Conservation (phyloP, 2,329 filamentous ascomycete genomes). For the Fusarium paranaense region DNA sequence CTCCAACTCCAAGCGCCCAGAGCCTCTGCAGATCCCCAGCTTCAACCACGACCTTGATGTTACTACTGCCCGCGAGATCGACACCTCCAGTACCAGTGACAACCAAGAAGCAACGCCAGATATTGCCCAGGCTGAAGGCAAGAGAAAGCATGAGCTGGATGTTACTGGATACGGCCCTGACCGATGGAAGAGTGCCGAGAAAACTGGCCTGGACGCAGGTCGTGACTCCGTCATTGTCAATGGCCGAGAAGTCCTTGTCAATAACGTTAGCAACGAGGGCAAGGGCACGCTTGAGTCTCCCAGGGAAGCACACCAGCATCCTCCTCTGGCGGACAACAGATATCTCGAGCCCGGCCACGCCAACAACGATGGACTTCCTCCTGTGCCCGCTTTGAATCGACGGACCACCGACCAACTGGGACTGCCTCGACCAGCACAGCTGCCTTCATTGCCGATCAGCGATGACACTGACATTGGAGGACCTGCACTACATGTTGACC, state of each 20-base stretch:
- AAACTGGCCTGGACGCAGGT: slow-evolving; percentile 69
- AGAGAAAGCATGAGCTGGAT: slow-evolving; percentile 75
- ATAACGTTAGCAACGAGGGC: slow-evolving; percentile 72
- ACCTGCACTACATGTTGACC: slow-evolving; percentile 69
- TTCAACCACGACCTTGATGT: slow-evolving; percentile 76
- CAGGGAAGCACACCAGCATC: slow-evolving; percentile 48
- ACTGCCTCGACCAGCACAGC: slow-evolving; percentile 74
- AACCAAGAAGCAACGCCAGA: slow-evolving; percentile 7
- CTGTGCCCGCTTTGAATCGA: slow-evolving; percentile 66
- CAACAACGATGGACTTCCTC: slow-evolving; percentile 66
- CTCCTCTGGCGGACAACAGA: slow-evolving; percentile 44
- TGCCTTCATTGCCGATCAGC: slow-evolving; percentile 74
- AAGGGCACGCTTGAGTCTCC: slow-evolving; percentile 65
- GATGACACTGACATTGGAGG: slow-evolving; percentile 89
- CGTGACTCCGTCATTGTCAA: slow-evolving; percentile 78
- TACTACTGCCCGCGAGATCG: slow-evolving; percentile 63
- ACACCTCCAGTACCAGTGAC: slow-evolving; percentile 28
- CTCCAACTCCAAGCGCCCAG: slow-evolving; percentile 51
- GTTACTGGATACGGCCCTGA: slow-evolving; percentile 83
- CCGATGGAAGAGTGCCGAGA: slow-evolving; percentile 75
- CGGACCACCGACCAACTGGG: slow-evolving; percentile 75
- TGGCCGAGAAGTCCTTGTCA: slow-evolving; percentile 78
- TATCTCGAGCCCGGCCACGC: slow-evolving; percentile 48
- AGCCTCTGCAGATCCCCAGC: slow-evolving; percentile 56
- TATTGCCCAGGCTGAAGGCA: slow-evolving; percentile 62